Evolutionary conservation across 148 eudicot genomes (phyloP).

Genomic region (Amaranthus palmeri): DNA sequence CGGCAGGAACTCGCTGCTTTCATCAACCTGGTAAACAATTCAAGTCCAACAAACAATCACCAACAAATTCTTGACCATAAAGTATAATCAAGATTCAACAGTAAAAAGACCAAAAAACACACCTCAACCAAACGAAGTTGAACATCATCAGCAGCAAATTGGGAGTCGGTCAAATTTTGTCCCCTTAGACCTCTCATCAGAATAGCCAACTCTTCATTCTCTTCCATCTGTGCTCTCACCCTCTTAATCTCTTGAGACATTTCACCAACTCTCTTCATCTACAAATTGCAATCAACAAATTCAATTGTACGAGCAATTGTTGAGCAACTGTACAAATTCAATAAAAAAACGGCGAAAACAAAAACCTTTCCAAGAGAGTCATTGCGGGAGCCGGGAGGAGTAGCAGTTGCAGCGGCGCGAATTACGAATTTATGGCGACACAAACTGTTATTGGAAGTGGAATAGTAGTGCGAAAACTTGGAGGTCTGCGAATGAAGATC

Average conservation of each 20-base stretch:
- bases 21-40: conserved; percentile 50
- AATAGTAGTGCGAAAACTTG: background rate
- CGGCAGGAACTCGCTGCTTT: conserved; percentile 90
- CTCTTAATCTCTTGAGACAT: conserved; percentile 89
- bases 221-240: conserved; percentile 97
- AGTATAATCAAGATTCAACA: background rate
- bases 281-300: background rate
- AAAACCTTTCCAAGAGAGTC: background rate
- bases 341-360: background rate
- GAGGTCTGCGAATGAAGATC: background rate
- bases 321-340: background rate
- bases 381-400: background rate
- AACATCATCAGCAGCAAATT: conserved; percentile 77
- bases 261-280: conserved; percentile 71
- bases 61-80: background rate
- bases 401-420: conserved; percentile 7
- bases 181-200: conserved; percentile 97
- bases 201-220: conserved; percentile 73
- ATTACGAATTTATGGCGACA: background rate
- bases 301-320: background rate
- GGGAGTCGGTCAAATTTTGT: conserved; percentile 82
- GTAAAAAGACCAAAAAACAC: conserved; percentile 12
- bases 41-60: background rate
- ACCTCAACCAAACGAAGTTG: conserved; percentile 95
- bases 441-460: background rate